Conservation (phyloP, 495 filamentous ascomycete genomes). For the Platismatia glauca region DNA sequence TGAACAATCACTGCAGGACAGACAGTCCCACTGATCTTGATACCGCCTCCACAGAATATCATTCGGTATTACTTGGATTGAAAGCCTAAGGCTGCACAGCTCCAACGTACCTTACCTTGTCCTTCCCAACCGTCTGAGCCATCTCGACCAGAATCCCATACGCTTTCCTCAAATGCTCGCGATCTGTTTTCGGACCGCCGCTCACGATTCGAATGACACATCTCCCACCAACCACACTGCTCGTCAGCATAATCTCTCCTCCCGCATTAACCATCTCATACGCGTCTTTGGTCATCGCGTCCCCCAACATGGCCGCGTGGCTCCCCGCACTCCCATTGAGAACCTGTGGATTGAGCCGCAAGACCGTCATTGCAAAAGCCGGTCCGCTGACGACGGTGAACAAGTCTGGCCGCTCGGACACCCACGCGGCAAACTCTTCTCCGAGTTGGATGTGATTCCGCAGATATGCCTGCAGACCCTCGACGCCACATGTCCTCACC, state of each 20-base stretch:
- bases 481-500: constrained; percentile 70
- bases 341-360: constrained; percentile 37
- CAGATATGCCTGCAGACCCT: constrained; percentile 66
- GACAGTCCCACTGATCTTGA: no score
- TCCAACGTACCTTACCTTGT: no score
- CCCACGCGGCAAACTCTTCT: constrained; percentile 56
- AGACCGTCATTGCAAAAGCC: constrained; percentile 68
- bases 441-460: constrained; percentile 56
- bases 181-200: no score
- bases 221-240: constrained; percentile 59
- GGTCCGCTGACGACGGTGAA: constrained; percentile 70
- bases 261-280: constrained; percentile 65
- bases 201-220: constrained; percentile 70
- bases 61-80: no score
- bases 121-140: no score
- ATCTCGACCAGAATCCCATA: no score
- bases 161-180: no score
- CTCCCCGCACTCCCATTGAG: no score
- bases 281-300: constrained; percentile 62
- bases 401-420: constrained; percentile 47
- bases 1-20: no score
- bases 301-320: constrained; percentile 38
- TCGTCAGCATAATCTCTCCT: constrained; percentile 76
- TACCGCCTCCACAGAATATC: no score
- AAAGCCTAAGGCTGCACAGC: no score